Base-by-base conservation (phyloP, 2,329 filamentous ascomycete species). In the Esteya vermicola region DNA sequence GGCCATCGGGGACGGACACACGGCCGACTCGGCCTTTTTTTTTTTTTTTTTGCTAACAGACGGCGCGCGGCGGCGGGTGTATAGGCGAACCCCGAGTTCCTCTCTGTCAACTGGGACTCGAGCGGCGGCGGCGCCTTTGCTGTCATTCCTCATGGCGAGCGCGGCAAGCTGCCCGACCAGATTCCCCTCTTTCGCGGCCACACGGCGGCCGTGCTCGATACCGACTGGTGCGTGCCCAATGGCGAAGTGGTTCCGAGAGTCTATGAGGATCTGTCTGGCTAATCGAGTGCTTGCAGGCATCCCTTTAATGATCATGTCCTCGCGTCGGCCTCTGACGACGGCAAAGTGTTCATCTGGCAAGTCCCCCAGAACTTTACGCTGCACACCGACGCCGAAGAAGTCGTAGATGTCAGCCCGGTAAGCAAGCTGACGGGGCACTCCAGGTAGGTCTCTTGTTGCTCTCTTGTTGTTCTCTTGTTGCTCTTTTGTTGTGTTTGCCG, bases 21-120 rank as follows among this genome's bases (percentile, higher is more conserved):
- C n/a, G n/a, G n/a, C n/a, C n/a, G n/a, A n/a, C n/a, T n/a, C n/a
- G n/a, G n/a, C n/a, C n/a, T n/a, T n/a, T n/a, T n/a, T n/a, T n/a
- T n/a, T n/a, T n/a, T n/a, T n/a, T n/a, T n/a, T n/a, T n/a, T 26
- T 26, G 25, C 25, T 26, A 26, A 26, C 13, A 13, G 25, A 20
- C 22, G 57, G n/a, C n/a, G n/a, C n/a, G n/a, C n/a, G n/a, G n/a
- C n/a, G n/a, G n/a, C n/a, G n/a, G n/a, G n/a, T n/a, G n/a, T n/a
- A n/a, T n/a, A 93, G 86, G 91, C 78, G 59, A 98, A 98, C 62
- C 88, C 91, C 37, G 80, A 93, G 61, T 96, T 91, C 61, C 72
- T 98, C 51, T 81, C 91, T 6, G 88, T 98, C 65, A 98, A 98
- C 71, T 98, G 91, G 91, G 89, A 98, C 64, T 73, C 91, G 30